These are phyloP conservation scores for Dipteronia sinensis DNA, from an alignment of 345 rosid genomes.

Conservation along the genomic window DNA sequence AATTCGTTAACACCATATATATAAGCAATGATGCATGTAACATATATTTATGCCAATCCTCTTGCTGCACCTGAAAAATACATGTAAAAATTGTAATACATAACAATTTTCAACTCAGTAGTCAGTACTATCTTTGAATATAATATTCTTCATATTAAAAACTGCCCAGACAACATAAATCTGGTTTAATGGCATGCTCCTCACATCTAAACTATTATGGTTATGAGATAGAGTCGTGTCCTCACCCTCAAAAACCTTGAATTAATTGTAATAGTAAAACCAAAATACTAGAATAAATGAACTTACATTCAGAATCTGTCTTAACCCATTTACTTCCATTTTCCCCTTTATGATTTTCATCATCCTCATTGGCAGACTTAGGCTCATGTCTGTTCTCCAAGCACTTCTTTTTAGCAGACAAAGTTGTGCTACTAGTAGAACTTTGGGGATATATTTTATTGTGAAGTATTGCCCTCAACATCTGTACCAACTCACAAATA, in stretches of 20 bases:
- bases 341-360: slow-evolving; percentile 31
- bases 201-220: no score
- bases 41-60: no score
- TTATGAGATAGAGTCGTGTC: no score
- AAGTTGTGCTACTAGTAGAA: slow-evolving; percentile 25
- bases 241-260: no score
- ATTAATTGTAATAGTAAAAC: no score
- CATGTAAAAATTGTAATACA: no score
- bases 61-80: no score
- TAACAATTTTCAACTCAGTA: no score
- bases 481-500: slow-evolving; percentile 30
- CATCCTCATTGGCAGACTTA: slow-evolving; percentile 31
- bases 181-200: no score
- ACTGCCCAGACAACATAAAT: no score
- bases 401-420: slow-evolving; percentile 41
- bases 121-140: no score
- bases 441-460: slow-evolving; percentile 75
- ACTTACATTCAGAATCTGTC: slow-evolving; percentile 89
- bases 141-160: no score
- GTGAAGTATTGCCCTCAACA: slow-evolving; percentile 61
- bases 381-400: slow-evolving; percentile 37
- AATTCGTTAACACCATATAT: neutral
- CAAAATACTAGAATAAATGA: neutral
- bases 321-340: slow-evolving; percentile 72
- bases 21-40: neutral